These are phyloP conservation scores for Plasmodium vinckei DNA, from an alignment of 169 alveolate genomes.

Conservation along the genomic window DNA sequence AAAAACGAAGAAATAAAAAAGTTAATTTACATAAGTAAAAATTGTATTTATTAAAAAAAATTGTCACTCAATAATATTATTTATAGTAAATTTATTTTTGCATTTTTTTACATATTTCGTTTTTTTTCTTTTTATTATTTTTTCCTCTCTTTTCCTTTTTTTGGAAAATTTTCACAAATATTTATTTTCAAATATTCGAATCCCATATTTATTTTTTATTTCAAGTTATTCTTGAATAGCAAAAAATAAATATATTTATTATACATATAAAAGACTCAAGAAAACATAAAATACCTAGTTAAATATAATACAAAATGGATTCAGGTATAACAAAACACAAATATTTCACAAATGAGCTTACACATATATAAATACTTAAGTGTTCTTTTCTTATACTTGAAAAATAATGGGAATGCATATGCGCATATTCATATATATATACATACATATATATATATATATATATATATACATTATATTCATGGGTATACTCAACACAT, in stretches of 20 bases:
- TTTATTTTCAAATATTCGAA: constrained; percentile 4
- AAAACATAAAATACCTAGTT: neutral
- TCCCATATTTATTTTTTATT: neutral
- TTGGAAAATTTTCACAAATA: neutral
- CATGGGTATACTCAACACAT: neutral
- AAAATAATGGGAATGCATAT: neutral
- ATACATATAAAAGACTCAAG: neutral
- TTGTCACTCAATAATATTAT: neutral
- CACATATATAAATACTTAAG: neutral
- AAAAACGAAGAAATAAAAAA: too few species aligned
- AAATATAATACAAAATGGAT: constrained; percentile 42
- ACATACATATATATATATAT: neutral
- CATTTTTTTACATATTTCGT: constrained; percentile 5
- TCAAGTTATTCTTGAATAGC: too few species aligned
- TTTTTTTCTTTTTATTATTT: constrained; percentile 11
- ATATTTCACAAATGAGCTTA: neutral
- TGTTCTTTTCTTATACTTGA: neutral
- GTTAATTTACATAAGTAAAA: too few species aligned
- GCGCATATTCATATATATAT: neutral
- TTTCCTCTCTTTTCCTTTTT: constrained; percentile 5
- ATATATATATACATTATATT: constrained; percentile 1
- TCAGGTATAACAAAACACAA: constrained; percentile 39
- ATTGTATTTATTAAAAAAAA: too few species aligned
- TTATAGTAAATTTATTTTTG: constrained; percentile 16
- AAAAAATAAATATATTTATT: neutral